A percentile compares a stretch with the other conserved stretches of the same genome.
phyloP scores from a whole-genome alignment of 345 rosid species.

The Citrus sinensis region DVS_A1.0 CM039164.1:17996001-17996500 shows the following conservation, averaged over 20 bases:
- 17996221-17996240: not conserved
- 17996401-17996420: not conserved
- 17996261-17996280: not conserved
- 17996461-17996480: not conserved
- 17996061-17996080: too few species aligned
- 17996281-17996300: not conserved
- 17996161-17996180: too few species aligned
- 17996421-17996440: not conserved
- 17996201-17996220: not conserved
- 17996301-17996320: too few species aligned
- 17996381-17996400: not conserved
- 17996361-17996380: not conserved
- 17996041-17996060: too few species aligned
- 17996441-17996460: not conserved
- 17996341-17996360: not conserved
- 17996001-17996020: too few species aligned
- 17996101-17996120: too few species aligned
- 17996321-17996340: too few species aligned
- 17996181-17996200: too few species aligned
- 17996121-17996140: too few species aligned
- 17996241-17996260: not conserved
- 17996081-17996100: too few species aligned
- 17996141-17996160: too few species aligned
- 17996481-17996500: not conserved
- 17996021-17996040: too few species aligned